phyloP scores from a whole-genome alignment of 345 rosid genomes.

The Camelina neglecta region DNA sequence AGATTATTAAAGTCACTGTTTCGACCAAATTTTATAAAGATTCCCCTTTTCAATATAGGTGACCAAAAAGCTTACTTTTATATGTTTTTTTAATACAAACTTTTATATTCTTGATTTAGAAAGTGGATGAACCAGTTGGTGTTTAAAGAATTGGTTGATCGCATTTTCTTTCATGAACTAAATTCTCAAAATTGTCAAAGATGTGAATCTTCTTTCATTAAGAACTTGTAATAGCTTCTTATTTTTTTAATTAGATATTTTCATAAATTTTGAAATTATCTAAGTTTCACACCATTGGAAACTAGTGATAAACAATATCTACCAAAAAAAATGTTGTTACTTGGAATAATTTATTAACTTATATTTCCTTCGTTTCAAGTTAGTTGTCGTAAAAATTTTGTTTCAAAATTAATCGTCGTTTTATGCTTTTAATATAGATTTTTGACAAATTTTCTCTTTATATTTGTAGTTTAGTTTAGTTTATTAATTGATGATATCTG shows the following conservation, averaged over 20 bases:
- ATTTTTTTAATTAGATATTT: neutral
- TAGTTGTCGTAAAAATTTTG: no score
- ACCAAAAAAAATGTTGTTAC: no score
- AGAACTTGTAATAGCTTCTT: neutral
- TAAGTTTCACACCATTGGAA: neutral
- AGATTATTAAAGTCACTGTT: neutral
- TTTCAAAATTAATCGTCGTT: no score
- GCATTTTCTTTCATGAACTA: neutral
- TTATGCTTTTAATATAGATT: no score
- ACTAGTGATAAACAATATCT: neutral
- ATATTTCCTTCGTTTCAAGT: no score
- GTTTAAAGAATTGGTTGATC: neutral
- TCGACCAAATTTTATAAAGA: neutral
- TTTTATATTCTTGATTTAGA: neutral
- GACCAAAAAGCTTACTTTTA: neutral
- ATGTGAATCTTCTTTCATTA: neutral
- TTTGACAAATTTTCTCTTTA: no score
- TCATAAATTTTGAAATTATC: neutral
- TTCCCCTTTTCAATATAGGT: neutral
- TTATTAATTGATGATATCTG: no score
- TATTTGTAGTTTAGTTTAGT: no score
- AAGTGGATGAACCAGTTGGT: neutral
- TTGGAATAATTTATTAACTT: neutral
- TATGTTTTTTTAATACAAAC: no score
- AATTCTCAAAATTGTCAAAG: neutral